Conservation (phyloP, 2,329 filamentous ascomycete species). For the Pseudogymnoascus sp. region DNA sequence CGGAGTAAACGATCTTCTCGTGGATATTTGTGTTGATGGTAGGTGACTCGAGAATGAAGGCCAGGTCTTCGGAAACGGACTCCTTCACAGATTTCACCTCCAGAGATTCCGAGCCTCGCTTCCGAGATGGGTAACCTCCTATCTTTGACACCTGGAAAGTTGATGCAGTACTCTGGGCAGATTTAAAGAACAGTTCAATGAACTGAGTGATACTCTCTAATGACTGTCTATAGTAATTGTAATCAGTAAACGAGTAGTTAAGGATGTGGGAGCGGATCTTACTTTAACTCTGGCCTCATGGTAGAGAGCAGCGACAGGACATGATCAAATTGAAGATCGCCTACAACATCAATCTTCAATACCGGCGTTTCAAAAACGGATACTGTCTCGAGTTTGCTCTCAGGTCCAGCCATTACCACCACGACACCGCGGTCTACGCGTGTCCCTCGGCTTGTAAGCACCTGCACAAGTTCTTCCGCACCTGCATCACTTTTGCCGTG, state of each 20-base stretch:
- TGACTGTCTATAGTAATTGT: conserved; percentile 15
- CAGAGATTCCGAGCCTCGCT: conserved; percentile 17
- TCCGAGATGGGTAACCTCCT: conserved; percentile 16
- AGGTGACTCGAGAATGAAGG: conserved; percentile 15
- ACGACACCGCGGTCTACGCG: conserved; percentile 17
- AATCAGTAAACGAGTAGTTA: neutral
- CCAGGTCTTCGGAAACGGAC: conserved; percentile 21
- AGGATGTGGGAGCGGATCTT: conserved; percentile 6
- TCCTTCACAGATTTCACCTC: conserved; percentile 22
- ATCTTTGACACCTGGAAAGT: conserved; percentile 19
- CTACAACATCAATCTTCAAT: conserved; percentile 16
- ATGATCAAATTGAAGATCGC: conserved; percentile 21
- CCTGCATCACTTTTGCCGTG: conserved; percentile 9
- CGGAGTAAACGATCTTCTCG: conserved; percentile 18
- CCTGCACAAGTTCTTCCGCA: conserved; percentile 14
- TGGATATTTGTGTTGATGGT: neutral
- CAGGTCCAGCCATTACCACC: conserved; percentile 13
- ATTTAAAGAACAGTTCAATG: conserved; percentile 19
- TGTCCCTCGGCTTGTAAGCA: conserved; percentile 17
- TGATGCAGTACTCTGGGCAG: conserved; percentile 17
- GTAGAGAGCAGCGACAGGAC: neutral
- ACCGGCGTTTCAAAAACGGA: neutral
- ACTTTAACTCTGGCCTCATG: conserved; percentile 17
- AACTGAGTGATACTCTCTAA: conserved; percentile 16
- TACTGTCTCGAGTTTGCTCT: conserved; percentile 12